These are phyloP conservation scores for Carallia pectinifolia DNA, from an alignment of 345 rosid species.

Conservation along the genomic window DNA sequence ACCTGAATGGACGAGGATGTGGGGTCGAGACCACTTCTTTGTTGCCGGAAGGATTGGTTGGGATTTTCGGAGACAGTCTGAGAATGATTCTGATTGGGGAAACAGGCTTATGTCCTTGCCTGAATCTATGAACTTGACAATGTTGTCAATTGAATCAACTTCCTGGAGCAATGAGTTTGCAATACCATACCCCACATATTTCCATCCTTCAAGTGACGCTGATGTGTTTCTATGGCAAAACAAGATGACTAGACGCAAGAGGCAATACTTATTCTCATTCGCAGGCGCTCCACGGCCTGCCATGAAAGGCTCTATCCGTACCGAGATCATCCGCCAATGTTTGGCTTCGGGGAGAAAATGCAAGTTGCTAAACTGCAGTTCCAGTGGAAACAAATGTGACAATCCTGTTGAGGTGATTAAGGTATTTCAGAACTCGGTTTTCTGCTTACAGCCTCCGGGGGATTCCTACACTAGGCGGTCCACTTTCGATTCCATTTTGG, in stretches of 20 bases:
- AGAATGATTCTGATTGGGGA: background rate
- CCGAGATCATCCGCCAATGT: background rate
- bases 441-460: slow-evolving; percentile 4
- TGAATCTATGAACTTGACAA: slow-evolving; percentile 2
- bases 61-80: background rate
- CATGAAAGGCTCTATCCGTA: background rate
- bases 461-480: slow-evolving; percentile 1
- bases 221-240: background rate
- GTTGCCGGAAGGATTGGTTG: slow-evolving; percentile 3
- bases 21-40: slow-evolving; percentile 3
- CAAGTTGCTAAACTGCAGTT: background rate
- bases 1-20: background rate
- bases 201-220: background rate
- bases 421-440: background rate
- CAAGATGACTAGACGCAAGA: background rate
- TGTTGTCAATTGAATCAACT: background rate
- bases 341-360: background rate
- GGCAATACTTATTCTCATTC: background rate
- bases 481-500: background rate
- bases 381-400: background rate
- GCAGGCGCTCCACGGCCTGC: background rate
- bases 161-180: slow-evolving; percentile 8
- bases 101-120: slow-evolving; percentile 2
- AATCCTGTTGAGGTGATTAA: background rate
- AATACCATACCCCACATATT: background rate